Base-by-base conservation (phyloP, 2,329 filamentous ascomycete species). In the Cryoendolithus antarcticus region DNA sequence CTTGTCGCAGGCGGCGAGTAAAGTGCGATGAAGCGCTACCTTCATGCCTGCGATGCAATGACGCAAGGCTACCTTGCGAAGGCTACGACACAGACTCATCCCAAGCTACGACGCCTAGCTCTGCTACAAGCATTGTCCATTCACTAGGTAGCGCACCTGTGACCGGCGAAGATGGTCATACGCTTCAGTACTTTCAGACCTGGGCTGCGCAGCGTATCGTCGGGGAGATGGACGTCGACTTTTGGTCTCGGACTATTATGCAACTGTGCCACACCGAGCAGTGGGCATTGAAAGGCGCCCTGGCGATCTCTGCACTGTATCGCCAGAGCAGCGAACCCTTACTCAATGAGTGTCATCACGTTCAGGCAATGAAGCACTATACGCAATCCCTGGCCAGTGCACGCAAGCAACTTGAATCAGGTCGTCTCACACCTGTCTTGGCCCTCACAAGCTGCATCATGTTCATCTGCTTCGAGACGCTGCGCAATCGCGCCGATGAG, bases 1-100 rank as follows among this genome's bases (percentile, higher is more conserved):
- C 46, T 7, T 50, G 48, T 39, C 47, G 45, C 52, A 61, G 66
- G 10, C 65, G 71, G 37, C 68, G 68, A 34, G 64, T 74, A 38
- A 75, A 74, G 50, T 75, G 71, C 48, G 70, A 72, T 44, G 70
- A 75, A 54, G 54, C 52, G n/a, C 71, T 65, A 35, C 71, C 71
- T 1, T 57, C 54, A 28, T 75, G 72, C 45, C 49, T 62, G n/a
- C 65, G 68, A 37, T 75, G 72, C 47, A 62, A 61, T 27, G 69
- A 64, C 39, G 72, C 69, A 2, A 69, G 71, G 4, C 63, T 71
- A 37, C 63, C 60, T 44, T 75, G 72, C 48, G 70, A 73, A 48
- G 71, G 71, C 41, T 74, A 74, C 38, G 40, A 35, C 30, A 31
- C 15, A 4, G 27, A 34, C 29, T 34, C 30, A 11, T 6, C 35